Base-by-base conservation (phyloP, 805 yeast genomes). In the Candida nonsorbophila region DNA sequence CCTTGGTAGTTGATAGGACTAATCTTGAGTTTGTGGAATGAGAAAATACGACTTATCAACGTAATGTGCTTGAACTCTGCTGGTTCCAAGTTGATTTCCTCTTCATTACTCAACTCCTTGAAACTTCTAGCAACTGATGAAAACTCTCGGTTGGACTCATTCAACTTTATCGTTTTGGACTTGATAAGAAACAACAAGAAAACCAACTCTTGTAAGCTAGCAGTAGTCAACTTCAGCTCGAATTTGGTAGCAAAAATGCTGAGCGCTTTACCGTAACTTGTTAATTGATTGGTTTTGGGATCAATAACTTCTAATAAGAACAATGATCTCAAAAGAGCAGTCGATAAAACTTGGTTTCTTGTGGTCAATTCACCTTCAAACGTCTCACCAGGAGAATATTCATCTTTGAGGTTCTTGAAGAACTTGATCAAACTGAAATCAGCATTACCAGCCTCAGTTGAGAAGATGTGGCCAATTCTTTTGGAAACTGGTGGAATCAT, bases 1-100 rank as follows among this genome's bases (percentile, higher is more conserved):
- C 88, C 88, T 25, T 71, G 69, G 55, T 74, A 79, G 28, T 70
- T 73, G 22, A 62, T 62, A 16, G 74, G 74, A 25, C 61, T 41
- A 17, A 62, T 53, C 22, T 58, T 49, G 24, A 62, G 46, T 36
- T 47, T 57, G 29, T 50, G 58, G 22, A 62, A 38, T 2, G 69
- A 52, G 24, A 64, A 54, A 5, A 65, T 40, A 32, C 66, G 44
- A 3, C 68, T 53, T n/a, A 63, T 45, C 20, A 64, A 41, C 4
- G 58, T 44, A 2, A 64, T 42, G 18, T 41, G 40, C 24, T 41
- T 47, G 13, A 29, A 14, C 17, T 79, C 78, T 4, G 67, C 61
- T 3, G 68, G 45, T 12, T 66, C 55, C 21, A 74, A 55, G 4
- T 68, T 47, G 9, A 61, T 51, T 16, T 32, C 35, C 59, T 62